Percentiles rank a stretch among this genome's conserved stretches.
phyloP scores from a whole-genome alignment of 495 filamentous ascomycete genomes.

The Daldinia decipiens region DNA sequence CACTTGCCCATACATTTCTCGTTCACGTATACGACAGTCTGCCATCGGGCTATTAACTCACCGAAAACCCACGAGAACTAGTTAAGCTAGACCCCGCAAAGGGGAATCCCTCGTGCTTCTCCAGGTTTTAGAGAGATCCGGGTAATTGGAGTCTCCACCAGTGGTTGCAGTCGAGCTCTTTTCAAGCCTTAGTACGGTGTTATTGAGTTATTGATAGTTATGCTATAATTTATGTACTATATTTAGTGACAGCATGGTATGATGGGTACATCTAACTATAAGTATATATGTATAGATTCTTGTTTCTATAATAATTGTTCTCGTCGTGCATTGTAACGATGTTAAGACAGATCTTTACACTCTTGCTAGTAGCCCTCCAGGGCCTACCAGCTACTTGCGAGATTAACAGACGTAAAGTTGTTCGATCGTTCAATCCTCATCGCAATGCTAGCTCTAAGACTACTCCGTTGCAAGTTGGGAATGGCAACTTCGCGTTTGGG shows the following conservation, averaged over 20 bases:
- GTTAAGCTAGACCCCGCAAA: slow-evolving; percentile 33
- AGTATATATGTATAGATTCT: slow-evolving; percentile 9
- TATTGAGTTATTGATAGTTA: too few species aligned
- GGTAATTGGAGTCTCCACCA: slow-evolving; percentile 44
- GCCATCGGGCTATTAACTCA: slow-evolving; percentile 36
- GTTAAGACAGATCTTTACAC: slow-evolving; percentile 15
- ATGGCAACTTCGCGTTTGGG: slow-evolving; percentile 68
- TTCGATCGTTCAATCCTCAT: slow-evolving; percentile 56
- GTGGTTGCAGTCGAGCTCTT: slow-evolving; percentile 18
- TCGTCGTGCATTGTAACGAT: slow-evolving; percentile 6
- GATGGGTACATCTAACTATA: neutral
- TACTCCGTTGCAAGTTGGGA: slow-evolving; percentile 64
- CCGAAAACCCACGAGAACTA: slow-evolving; percentile 28
- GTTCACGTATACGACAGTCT: neutral
- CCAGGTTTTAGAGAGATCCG: slow-evolving; percentile 32
- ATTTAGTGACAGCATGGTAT: slow-evolving; percentile 3
- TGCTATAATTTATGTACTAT: slow-evolving; percentile 11
- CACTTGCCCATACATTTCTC: slow-evolving; percentile 5
- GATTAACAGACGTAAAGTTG: slow-evolving; percentile 50
- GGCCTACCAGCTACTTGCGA: slow-evolving; percentile 32
- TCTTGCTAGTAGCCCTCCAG: slow-evolving; percentile 14
- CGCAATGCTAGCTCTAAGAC: slow-evolving; percentile 57
- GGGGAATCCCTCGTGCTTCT: slow-evolving; percentile 26
- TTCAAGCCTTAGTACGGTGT: slow-evolving; percentile 23
- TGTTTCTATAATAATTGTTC: slow-evolving; percentile 11